These are phyloP conservation scores for Magnusiomyces suaveolens DNA, from an alignment of 1,139 yeast genomes.

Conservation along the genomic window DNA sequence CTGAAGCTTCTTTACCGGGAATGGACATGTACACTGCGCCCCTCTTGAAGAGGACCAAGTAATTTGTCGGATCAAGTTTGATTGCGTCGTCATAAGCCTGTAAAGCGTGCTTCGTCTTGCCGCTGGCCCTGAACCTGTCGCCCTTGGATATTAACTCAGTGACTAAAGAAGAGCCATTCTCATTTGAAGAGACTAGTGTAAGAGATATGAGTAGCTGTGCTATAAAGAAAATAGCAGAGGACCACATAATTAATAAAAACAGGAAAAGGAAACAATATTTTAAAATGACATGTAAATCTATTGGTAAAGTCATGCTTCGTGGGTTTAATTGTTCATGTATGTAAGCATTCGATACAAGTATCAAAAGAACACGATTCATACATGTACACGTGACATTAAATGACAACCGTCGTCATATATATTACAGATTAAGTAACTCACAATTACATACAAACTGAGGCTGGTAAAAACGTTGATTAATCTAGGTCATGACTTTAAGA, in stretches of 20 bases:
- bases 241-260: not conserved
- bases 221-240: not conserved
- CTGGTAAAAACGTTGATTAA: no score
- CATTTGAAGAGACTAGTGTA: not conserved
- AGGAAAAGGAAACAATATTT: not conserved
- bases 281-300: not conserved
- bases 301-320: no score
- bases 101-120: constrained; percentile 37
- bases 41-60: constrained; percentile 31
- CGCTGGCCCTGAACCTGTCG: constrained; percentile 8
- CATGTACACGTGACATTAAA: not conserved
- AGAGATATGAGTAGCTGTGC: not conserved
- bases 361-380: not conserved
- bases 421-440: not conserved
- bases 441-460: no score
- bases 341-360: no score
- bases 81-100: constrained; percentile 41
- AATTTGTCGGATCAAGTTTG: constrained; percentile 27
- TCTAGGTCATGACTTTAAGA: no score
- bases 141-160: constrained; percentile 7
- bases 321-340: no score
- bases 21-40: constrained; percentile 32
- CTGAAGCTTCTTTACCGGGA: constrained; percentile 30
- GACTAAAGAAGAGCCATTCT: not conserved
- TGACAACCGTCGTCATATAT: no score